Percentiles rank a stretch among this genome's conserved stretches.
Evolutionary conservation across 768 basidiomycete genomes (phyloP).

Genomic region (Leccinum subgranulosum): DNA sequence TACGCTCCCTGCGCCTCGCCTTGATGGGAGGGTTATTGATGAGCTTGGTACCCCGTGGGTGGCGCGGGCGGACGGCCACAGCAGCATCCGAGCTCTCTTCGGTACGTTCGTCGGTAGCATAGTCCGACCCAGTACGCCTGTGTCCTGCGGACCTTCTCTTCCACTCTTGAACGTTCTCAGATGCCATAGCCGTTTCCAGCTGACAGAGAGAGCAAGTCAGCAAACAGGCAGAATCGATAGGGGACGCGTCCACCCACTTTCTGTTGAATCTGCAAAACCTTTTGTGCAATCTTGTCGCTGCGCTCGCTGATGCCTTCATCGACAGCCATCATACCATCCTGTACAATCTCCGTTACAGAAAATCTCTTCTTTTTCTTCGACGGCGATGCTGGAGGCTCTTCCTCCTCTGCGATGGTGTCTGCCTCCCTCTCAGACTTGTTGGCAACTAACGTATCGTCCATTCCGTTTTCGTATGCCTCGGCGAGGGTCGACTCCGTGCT

Average conservation of each 20-base stretch:
- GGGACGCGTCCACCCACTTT: constrained; percentile 58
- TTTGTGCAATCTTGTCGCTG: constrained; percentile 85
- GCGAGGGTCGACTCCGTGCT: constrained; percentile 80
- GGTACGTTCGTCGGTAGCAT: constrained; percentile 48
- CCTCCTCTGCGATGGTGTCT: constrained; percentile 58
- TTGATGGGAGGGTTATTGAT: constrained; percentile 32
- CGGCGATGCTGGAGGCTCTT: constrained; percentile 40
- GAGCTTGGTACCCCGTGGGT: constrained; percentile 35
- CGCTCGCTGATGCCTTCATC: constrained; percentile 81
- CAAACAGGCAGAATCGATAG: neutral
- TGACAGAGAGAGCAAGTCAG: constrained; percentile 29
- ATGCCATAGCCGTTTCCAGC: constrained; percentile 73
- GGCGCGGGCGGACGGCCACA: constrained; percentile 39
- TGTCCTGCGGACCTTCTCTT: constrained; percentile 28
- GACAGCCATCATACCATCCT: constrained; percentile 82
- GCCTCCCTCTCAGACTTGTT: constrained; percentile 43
- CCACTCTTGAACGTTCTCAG: constrained; percentile 44
- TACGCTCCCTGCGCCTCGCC: constrained; percentile 46
- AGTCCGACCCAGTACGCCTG: constrained; percentile 24
- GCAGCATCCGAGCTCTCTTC: constrained; percentile 52
- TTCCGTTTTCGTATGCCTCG: constrained; percentile 54
- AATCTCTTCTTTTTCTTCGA: constrained; percentile 68
- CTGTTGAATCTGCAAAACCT: constrained; percentile 85
- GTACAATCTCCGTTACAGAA: constrained; percentile 65
- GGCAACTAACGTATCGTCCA: constrained; percentile 35